Conservation (phyloP, 2,329 filamentous ascomycete species). For the Clathrospora elynae region DNA sequence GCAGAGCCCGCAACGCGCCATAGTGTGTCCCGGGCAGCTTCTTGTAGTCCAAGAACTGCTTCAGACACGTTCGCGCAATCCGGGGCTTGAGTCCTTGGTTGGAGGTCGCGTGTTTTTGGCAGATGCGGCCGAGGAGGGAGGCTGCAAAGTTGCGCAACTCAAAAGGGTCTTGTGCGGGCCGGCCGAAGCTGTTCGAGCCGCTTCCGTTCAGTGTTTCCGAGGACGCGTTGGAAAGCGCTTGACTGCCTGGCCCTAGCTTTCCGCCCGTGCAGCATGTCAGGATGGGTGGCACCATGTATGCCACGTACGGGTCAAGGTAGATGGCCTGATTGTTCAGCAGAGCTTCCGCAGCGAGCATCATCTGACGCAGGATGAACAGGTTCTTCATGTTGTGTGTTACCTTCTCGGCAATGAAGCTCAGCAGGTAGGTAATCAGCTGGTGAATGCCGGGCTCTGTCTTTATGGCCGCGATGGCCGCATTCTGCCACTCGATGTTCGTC, state of each 20-base stretch:
- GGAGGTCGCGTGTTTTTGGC: constrained; percentile 77
- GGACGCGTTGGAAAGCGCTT: constrained; percentile 57
- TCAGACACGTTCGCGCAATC: constrained; percentile 89
- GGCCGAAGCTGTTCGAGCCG: constrained; percentile 31
- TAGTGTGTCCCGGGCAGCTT: constrained; percentile 86
- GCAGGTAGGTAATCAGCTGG: constrained; percentile 94
- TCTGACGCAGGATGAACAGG: constrained; percentile 83
- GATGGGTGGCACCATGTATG: constrained; percentile 78
- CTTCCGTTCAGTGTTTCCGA: constrained; percentile 53
- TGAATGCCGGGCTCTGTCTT: constrained; percentile 90
- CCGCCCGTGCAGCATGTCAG: constrained; percentile 89
- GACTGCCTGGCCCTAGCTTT: constrained; percentile 68
- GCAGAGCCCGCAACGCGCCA: constrained; percentile 81
- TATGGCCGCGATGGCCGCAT: constrained; percentile 83
- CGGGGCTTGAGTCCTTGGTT: constrained; percentile 85
- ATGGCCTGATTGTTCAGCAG: constrained; percentile 82
- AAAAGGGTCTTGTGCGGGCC: constrained; percentile 63
- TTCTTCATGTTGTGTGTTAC: constrained; percentile 93
- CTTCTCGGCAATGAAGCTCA: constrained; percentile 93
- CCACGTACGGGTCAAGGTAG: constrained; percentile 72
- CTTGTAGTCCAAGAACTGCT: constrained; percentile 85
- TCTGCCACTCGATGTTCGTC: constrained; percentile 81
- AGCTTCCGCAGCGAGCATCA: constrained; percentile 87
- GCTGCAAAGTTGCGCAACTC: constrained; percentile 83
- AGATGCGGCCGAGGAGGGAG: constrained; percentile 77